Evolutionary conservation across 768 basidiomycete species (phyloP).

Genomic region (Pleurotus eryngii): DNA sequence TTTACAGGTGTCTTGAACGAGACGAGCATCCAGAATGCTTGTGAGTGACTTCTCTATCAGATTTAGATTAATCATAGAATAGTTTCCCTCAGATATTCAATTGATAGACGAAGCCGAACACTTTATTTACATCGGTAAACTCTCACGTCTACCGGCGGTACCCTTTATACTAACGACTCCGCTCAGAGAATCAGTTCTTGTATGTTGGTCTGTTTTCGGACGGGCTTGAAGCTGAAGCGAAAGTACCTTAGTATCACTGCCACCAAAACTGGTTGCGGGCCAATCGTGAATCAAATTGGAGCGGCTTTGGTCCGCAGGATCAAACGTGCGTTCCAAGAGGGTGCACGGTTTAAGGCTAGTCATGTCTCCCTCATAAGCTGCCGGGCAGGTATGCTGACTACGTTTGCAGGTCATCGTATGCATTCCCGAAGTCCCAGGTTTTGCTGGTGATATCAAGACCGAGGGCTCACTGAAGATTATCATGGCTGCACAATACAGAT

Average conservation of each 20-base stretch:
- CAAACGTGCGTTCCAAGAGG: slow-evolving; percentile 67
- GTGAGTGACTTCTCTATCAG: slow-evolving; percentile 39
- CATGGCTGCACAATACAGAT: slow-evolving; percentile 84
- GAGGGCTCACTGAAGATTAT: slow-evolving; percentile 69
- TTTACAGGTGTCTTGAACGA: slow-evolving; percentile 64
- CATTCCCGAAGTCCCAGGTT: slow-evolving; percentile 91
- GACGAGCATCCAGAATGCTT: slow-evolving; percentile 90
- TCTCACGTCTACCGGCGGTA: slow-evolving; percentile 2
- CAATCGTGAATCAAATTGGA: slow-evolving; percentile 82
- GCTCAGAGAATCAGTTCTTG: slow-evolving; percentile 83
- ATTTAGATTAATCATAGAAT: too few species aligned
- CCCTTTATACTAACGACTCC: neutral
- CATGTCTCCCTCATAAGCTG: neutral
- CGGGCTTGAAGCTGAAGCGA: too few species aligned
- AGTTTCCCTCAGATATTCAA: slow-evolving; percentile 51
- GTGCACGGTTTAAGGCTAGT: slow-evolving; percentile 72
- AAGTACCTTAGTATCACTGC: slow-evolving; percentile 61
- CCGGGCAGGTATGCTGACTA: neutral
- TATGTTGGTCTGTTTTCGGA: slow-evolving; percentile 30
- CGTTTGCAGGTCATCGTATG: slow-evolving; percentile 68
- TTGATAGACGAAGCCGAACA: slow-evolving; percentile 83
- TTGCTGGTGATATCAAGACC: slow-evolving; percentile 76
- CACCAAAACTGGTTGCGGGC: slow-evolving; percentile 51
- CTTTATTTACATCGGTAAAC: slow-evolving; percentile 87
- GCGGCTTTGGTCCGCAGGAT: slow-evolving; percentile 82